These are phyloP conservation scores for Apiotrichum gracile DNA, from an alignment of 1,284 basidiomycete species.

Conservation along the genomic window DNA sequence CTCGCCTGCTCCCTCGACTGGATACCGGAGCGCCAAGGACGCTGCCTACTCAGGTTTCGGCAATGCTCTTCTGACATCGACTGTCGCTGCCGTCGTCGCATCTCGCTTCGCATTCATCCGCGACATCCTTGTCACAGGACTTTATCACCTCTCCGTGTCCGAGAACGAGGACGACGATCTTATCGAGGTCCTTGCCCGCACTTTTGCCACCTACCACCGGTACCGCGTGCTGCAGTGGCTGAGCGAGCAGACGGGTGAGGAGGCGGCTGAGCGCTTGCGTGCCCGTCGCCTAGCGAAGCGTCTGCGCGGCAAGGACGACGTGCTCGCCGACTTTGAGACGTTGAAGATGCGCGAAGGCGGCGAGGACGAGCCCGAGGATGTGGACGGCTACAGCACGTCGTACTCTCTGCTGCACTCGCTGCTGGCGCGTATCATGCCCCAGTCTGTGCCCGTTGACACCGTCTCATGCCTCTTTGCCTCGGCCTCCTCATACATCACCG, in stretches of 20 bases:
- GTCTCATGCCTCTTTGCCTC: slow-evolving; percentile 24
- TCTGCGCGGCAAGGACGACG: slow-evolving; percentile 23
- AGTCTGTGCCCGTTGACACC: slow-evolving; percentile 54
- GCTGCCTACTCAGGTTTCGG: slow-evolving; percentile 35
- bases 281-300: slow-evolving; percentile 17
- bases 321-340: slow-evolving; percentile 48
- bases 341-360: slow-evolving; percentile 37
- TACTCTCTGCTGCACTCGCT: slow-evolving; percentile 67
- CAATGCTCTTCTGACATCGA: slow-evolving; percentile 37
- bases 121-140: slow-evolving; percentile 37
- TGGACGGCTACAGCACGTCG: slow-evolving; percentile 46
- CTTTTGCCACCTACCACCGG: slow-evolving; percentile 39
- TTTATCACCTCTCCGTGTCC: slow-evolving; percentile 35
- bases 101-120: slow-evolving; percentile 39
- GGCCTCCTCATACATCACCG: slow-evolving; percentile 14
- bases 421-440: slow-evolving; percentile 47
- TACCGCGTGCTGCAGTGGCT: slow-evolving; percentile 42
- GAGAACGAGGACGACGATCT: slow-evolving; percentile 31
- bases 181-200: slow-evolving; percentile 30
- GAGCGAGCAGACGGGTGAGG: slow-evolving; percentile 25
- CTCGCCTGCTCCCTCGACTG: neutral
- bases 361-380: slow-evolving; percentile 15
- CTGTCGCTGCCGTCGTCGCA: slow-evolving; percentile 25
- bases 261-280: slow-evolving; percentile 18
- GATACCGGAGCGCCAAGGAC: neutral